These are phyloP conservation scores for Globisporangium rhizosaccharum DNA, from an alignment of 352 stramenopile genomes.

Conservation along the genomic window DNA sequence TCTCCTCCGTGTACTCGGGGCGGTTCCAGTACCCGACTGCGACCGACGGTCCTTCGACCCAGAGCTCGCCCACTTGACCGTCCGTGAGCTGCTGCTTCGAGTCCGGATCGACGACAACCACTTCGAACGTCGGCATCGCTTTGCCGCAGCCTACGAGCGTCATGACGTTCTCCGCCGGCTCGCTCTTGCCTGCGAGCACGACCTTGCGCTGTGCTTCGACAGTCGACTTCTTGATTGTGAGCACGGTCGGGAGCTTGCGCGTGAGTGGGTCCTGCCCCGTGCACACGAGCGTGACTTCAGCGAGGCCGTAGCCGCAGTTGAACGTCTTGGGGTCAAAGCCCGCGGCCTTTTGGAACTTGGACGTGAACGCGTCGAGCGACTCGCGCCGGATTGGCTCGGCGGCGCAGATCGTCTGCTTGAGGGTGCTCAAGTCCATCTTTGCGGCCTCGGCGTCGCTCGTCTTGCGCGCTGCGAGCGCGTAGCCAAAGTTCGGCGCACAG, in stretches of 20 bases:
- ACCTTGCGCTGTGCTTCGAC: slow-evolving; percentile 55
- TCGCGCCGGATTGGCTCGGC: slow-evolving; percentile 78
- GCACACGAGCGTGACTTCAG: slow-evolving; percentile 78
- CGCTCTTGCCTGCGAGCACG: slow-evolving; percentile 25
- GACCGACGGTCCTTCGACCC: slow-evolving; percentile 83
- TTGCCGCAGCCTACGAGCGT: slow-evolving; percentile 78
- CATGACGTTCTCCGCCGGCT: slow-evolving; percentile 31
- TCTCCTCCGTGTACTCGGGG: slow-evolving; percentile 58
- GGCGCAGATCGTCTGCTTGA: slow-evolving; percentile 77
- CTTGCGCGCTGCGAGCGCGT: slow-evolving; percentile 67
- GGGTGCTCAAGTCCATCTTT: slow-evolving; percentile 49
- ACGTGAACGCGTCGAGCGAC: slow-evolving; percentile 67
- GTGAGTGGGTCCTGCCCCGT: slow-evolving; percentile 56
- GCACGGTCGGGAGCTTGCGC: slow-evolving; percentile 49
- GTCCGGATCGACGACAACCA: slow-evolving; percentile 65
- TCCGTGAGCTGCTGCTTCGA: slow-evolving; percentile 44
- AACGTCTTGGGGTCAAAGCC: slow-evolving; percentile 72
- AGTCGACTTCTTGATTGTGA: slow-evolving; percentile 56
- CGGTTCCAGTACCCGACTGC: slow-evolving; percentile 72
- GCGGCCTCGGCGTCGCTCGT: slow-evolving; percentile 56
- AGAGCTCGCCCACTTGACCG: slow-evolving; percentile 88
- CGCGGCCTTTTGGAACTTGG: slow-evolving; percentile 43
- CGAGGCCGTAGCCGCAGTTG: slow-evolving; percentile 77
- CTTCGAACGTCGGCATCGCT: slow-evolving; percentile 65
- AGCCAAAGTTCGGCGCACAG: slow-evolving; percentile 79